Conservation (phyloP, 129 eudicot genomes). For the Deinandra increscens region DNA sequence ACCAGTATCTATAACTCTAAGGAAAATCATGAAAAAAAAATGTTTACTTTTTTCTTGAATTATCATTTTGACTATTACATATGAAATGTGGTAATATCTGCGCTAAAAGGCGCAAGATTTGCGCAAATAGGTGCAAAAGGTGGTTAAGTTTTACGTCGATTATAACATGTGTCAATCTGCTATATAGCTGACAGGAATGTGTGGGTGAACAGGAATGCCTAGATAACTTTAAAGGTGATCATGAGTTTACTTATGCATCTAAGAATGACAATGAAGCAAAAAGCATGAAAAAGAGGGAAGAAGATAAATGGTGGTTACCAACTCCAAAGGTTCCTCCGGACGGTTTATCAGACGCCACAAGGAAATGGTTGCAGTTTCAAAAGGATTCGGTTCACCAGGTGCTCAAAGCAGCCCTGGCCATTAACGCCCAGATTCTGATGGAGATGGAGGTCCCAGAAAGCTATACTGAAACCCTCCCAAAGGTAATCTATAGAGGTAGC, state of each 20-base stretch:
- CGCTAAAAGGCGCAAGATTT: too few species aligned
- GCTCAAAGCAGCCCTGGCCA: constrained; percentile 91
- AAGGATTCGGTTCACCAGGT: constrained; percentile 94
- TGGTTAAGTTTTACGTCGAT: too few species aligned
- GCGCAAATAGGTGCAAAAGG: too few species aligned
- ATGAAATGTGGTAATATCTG: too few species aligned
- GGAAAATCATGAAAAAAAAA: too few species aligned
- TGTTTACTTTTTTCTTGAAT: too few species aligned
- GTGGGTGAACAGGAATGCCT: constrained; percentile 62
- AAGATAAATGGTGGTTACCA: constrained; percentile 99
- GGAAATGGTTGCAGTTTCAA: constrained; percentile 82
- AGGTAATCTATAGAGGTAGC: constrained; percentile 51
- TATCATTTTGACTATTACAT: too few species aligned
- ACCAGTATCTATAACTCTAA: too few species aligned
- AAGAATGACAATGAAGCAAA: constrained; percentile 57
- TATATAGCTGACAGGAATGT: not conserved
- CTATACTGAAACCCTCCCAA: constrained; percentile 91
- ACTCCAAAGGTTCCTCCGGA: constrained; percentile 77
- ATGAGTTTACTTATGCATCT: constrained; percentile 72
- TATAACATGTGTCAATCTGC: too few species aligned
- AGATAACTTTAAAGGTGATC: constrained; percentile 74
- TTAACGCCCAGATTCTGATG: constrained; percentile 78
- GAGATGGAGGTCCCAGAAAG: constrained; percentile 92
- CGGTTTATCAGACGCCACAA: constrained; percentile 74
- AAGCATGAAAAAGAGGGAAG: constrained; percentile 50